These are phyloP conservation scores for Senna tora DNA, from an alignment of 306 rosid species.

Conservation along the genomic window DNA sequence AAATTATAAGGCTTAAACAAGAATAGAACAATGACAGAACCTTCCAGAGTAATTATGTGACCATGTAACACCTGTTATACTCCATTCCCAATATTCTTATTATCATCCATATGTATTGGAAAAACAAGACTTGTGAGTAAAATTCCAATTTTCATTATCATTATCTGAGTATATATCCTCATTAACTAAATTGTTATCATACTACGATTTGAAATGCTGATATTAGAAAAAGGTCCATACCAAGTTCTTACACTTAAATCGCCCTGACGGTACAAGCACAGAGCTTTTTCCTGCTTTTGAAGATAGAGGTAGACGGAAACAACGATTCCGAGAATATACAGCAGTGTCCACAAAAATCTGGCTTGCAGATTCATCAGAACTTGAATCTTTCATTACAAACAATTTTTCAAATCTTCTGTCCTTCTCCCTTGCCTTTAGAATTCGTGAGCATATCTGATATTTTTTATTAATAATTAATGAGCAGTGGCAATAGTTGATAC, in stretches of 20 bases:
- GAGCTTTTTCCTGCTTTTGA: constrained; percentile 94
- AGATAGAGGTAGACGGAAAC: constrained; percentile 82
- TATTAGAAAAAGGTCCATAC: constrained; percentile 49
- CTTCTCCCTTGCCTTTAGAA: constrained; percentile 47
- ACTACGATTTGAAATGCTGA: constrained; percentile 29
- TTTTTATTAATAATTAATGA: constrained; percentile 42
- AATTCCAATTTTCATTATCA: constrained; percentile 13
- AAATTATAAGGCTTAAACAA: not conserved
- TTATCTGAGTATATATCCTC: not conserved
- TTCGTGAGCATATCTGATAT: constrained; percentile 86
- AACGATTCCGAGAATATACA: constrained; percentile 90
- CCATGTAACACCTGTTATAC: not conserved
- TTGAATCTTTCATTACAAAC: constrained; percentile 73
- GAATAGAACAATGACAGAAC: constrained; percentile 11
- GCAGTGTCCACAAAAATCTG: constrained; percentile 92
- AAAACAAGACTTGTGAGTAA: not conserved
- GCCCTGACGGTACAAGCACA: constrained; percentile 74
- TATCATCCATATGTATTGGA: not conserved
- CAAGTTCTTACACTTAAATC: constrained; percentile 61
- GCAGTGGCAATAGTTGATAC: constrained; percentile 41
- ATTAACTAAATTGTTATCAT: constrained; percentile 8
- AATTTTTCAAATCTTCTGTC: constrained; percentile 57
- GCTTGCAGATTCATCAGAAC: constrained; percentile 48
- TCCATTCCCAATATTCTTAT: constrained; percentile 1
- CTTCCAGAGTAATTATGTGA: constrained; percentile 18